Base-by-base conservation (phyloP, 345 rosid species). In the Linum tenue region DNA sequence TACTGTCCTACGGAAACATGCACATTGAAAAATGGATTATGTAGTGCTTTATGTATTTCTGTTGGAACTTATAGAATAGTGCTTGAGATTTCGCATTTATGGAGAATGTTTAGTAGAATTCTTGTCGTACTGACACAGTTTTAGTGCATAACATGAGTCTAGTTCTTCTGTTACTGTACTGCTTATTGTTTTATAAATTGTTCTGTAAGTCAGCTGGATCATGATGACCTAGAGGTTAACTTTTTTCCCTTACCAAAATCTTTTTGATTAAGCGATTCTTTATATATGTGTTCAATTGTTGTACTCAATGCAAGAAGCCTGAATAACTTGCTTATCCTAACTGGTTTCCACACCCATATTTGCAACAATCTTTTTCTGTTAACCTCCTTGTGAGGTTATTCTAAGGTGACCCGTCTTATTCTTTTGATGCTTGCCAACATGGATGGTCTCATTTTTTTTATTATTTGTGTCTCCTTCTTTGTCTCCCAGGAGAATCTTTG, bases 401-500 rank as follows among this genome's bases (percentile, higher is more conserved):
- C 36, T 65, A 35, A 39, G 39, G 9, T 44, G 51, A 3, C 58
- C 53, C 57, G 1, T 14, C 56, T 59, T 17, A 60, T 6, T 60
- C 5, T 15, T 3, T 70, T 41, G 36, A 59, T 59, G 60, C 31
- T 55, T 22, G 62, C 68, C 37, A 17, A 22, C 17, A 67, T 59
- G 59, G 67, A 42, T 70, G 37, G 73, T 9, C 31, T 22, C 31
- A 22, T 22, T 48, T 12, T 2, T 56, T 56, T 56, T 6, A 0
- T 56, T 1, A 16, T 56, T 71, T 72, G 35, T 63, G 31, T 22
- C 31, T 68, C 64, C 56, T 37, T 41, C 72, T 76, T 68, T 22
- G 40, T 51, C 37, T 67, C 70, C 12, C 84, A 94, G 96, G 69
- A 69, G 62, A 64, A 7, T 59, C 57, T 55, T 66, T 84, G 57